These are phyloP conservation scores for Cladosporium oxysporum DNA, from an alignment of 2,329 filamentous ascomycete species.

Conservation along the genomic window DNA sequence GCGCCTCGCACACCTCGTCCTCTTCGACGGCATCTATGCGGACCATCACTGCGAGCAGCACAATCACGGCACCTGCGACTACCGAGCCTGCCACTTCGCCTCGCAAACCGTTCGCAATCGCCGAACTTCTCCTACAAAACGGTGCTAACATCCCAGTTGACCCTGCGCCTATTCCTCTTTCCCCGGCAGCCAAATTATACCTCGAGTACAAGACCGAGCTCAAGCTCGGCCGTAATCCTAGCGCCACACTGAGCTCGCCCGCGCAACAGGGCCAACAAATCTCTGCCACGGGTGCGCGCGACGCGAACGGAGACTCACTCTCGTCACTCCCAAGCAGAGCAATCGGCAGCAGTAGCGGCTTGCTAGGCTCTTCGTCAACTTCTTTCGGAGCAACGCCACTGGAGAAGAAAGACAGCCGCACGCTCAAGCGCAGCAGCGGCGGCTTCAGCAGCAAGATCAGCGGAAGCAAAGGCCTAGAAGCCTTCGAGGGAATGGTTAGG, in stretches of 20 bases:
- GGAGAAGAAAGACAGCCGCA: conserved; percentile 14
- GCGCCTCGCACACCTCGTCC: conserved; percentile 27
- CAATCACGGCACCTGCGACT: conserved; percentile 28
- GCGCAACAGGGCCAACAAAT: conserved; percentile 7
- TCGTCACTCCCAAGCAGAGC: conserved; percentile 60
- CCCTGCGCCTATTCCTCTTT: conserved; percentile 80
- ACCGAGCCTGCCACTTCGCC: conserved; percentile 41
- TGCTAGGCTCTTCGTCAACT: neutral
- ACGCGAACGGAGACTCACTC: conserved; percentile 55
- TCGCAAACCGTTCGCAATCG: conserved; percentile 73
- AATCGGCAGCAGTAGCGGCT: conserved; percentile 41
- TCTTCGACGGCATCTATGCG: conserved; percentile 43
- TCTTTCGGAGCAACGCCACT: conserved; percentile 10
- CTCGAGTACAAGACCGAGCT: conserved; percentile 72
- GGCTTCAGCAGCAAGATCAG: conserved; percentile 13
- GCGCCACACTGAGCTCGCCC: neutral
- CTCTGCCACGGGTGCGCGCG: conserved; percentile 25
- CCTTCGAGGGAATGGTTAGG: conserved; percentile 35
- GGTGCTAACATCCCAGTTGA: conserved; percentile 80
- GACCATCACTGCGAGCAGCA: conserved; percentile 28
- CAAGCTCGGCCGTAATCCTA: conserved; percentile 38
- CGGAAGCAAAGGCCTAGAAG: conserved; percentile 30
- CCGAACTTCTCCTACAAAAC: conserved; percentile 90
- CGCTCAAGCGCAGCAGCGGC: conserved; percentile 11
- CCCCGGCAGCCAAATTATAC: conserved; percentile 76